Conservation (phyloP, 306 rosid genomes). For the Neltuma alba region DNA sequence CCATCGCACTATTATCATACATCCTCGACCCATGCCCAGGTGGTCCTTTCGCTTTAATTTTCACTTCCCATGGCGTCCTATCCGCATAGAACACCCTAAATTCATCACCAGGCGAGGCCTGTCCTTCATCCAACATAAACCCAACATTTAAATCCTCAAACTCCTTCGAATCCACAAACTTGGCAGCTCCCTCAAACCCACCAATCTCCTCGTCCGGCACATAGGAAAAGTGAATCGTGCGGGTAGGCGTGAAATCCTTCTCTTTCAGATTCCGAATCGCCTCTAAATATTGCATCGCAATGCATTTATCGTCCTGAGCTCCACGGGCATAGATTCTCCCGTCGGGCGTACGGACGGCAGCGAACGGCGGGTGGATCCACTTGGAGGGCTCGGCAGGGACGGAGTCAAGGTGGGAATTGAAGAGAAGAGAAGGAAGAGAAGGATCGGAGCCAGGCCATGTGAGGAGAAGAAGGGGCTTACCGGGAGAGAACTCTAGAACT, state of each 20-base stretch:
- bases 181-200: slow-evolving; percentile 56
- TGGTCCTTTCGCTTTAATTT: slow-evolving; percentile 58
- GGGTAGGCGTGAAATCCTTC: slow-evolving; percentile 45
- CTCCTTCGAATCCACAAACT: slow-evolving; percentile 61
- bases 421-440: slow-evolving; percentile 77
- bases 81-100: slow-evolving; percentile 82
- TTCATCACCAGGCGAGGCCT: slow-evolving; percentile 71
- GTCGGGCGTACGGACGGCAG: slow-evolving; percentile 58
- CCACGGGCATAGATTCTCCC: slow-evolving; percentile 85
- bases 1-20: slow-evolving; percentile 82
- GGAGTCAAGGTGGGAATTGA: slow-evolving; percentile 94
- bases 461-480: slow-evolving; percentile 73
- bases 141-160: slow-evolving; percentile 64
- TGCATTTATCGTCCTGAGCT: slow-evolving; percentile 90
- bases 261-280: slow-evolving; percentile 65
- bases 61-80: slow-evolving; percentile 72
- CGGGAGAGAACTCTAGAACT: slow-evolving; percentile 54
- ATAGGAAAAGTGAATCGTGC: slow-evolving; percentile 67
- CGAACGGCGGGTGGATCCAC: slow-evolving; percentile 86
- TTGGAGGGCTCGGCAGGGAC: slow-evolving; percentile 87
- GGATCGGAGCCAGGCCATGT: slow-evolving; percentile 79
- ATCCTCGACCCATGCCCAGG: slow-evolving; percentile 85
- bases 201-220: slow-evolving; percentile 98
- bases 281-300: slow-evolving; percentile 78
- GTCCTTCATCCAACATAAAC: slow-evolving; percentile 88